Conservation (phyloP, 1,139 yeast genomes). For the Waltiozyma sp. region DNA sequence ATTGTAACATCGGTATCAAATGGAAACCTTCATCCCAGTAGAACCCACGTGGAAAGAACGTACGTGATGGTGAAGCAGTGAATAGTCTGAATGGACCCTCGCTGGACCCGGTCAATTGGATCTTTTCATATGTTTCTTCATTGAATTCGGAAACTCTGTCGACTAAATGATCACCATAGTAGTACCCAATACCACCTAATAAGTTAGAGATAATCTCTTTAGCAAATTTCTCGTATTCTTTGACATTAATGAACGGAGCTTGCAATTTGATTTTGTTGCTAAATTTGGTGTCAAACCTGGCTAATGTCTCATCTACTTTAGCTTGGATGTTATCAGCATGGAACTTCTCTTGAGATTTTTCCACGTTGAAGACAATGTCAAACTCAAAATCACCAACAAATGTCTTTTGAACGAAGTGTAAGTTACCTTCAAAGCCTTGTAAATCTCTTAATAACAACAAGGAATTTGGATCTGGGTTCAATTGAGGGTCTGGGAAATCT, state of each 20-base stretch:
- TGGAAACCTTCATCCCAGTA: conserved; percentile 99
- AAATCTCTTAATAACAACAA: conserved; percentile 47
- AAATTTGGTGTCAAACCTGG: conserved; percentile 46
- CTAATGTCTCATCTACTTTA: conserved; percentile 28
- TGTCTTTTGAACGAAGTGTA: conserved; percentile 69
- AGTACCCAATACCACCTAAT: conserved; percentile 83
- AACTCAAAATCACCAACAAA: conserved; percentile 72
- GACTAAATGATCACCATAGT: conserved; percentile 78
- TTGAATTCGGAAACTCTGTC: conserved; percentile 62
- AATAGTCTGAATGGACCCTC: conserved; percentile 70
- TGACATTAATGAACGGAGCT: conserved; percentile 38
- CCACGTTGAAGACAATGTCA: conserved; percentile 50
- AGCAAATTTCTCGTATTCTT: conserved; percentile 48
- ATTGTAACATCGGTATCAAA: conserved; percentile 67
- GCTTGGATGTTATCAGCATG: conserved; percentile 29
- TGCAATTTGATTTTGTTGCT: conserved; percentile 38
- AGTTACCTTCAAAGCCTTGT: conserved; percentile 56
- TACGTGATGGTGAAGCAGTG: conserved; percentile 82
- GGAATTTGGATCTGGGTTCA: conserved; percentile 27
- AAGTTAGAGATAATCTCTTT: conserved; percentile 72
- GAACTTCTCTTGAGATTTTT: conserved; percentile 33
- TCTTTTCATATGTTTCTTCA: conserved; percentile 51
- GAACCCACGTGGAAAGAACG: conserved; percentile 93
- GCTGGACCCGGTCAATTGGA: conserved; percentile 33
- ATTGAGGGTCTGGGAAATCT: conserved; percentile 22